These are phyloP conservation scores for Anastatica hierochuntica DNA, from an alignment of 345 rosid species.

Conservation along the genomic window DNA sequence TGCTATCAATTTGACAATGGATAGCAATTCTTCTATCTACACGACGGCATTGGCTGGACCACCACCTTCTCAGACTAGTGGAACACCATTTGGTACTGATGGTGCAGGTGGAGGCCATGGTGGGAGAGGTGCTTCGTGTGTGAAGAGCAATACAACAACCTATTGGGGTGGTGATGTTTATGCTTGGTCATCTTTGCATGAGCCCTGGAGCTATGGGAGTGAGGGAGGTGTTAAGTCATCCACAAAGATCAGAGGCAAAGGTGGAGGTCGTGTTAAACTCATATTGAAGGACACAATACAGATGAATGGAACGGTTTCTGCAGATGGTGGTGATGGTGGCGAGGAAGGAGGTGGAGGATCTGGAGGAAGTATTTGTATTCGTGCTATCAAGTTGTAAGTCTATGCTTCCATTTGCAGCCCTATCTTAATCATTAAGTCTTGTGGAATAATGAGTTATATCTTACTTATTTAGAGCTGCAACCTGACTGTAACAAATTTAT, in stretches of 20 bases:
- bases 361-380: conserved; percentile 78
- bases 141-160: conserved; percentile 41
- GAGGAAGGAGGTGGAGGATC: conserved; percentile 85
- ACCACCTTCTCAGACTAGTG: conserved; percentile 96
- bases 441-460: neutral
- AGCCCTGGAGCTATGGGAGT: conserved; percentile 94
- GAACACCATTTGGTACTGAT: conserved; percentile 68
- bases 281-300: conserved; percentile 45
- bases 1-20: conserved; percentile 59
- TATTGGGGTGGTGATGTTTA: conserved; percentile 98
- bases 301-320: conserved; percentile 67
- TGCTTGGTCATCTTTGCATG: conserved; percentile 73
- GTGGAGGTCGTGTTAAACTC: conserved; percentile 84
- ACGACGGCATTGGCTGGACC: conserved; percentile 72
- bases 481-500: neutral
- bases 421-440: neutral
- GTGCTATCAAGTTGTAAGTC: conserved; percentile 73
- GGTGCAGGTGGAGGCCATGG: conserved; percentile 99
- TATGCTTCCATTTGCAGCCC: neutral
- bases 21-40: conserved; percentile 47
- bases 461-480: no score
- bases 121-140: conserved; percentile 92
- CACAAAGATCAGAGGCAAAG: conserved; percentile 56
- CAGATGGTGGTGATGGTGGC: conserved; percentile 86
- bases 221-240: conserved; percentile 62